These are phyloP conservation scores for Trichoderma simmonsii DNA, from an alignment of 2,329 filamentous ascomycete genomes.

Conservation along the genomic window DNA sequence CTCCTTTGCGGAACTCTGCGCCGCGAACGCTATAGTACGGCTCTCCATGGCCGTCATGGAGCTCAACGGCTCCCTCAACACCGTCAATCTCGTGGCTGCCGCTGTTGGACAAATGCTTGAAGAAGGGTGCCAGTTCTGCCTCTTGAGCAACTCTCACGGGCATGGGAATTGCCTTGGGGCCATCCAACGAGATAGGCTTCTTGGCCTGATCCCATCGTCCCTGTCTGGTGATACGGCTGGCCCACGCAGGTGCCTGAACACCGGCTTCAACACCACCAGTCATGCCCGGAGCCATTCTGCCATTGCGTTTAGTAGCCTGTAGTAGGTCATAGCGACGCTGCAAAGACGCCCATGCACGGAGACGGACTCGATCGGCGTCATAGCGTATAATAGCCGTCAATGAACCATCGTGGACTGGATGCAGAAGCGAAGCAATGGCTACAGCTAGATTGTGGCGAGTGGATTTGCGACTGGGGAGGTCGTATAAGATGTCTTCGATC, in stretches of 20 bases:
- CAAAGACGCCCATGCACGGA: slow-evolving; percentile 36
- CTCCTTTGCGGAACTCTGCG: slow-evolving; percentile 37
- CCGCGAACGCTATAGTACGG: slow-evolving; percentile 36
- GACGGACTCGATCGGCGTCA: slow-evolving; percentile 35
- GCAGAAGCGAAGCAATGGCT: slow-evolving; percentile 33
- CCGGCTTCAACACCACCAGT: slow-evolving; percentile 32
- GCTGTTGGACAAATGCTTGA: slow-evolving; percentile 31
- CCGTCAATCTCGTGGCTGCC: slow-evolving; percentile 30
- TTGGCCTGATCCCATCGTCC: slow-evolving; percentile 34
- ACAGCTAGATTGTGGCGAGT: slow-evolving; percentile 30
- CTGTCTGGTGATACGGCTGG: slow-evolving; percentile 33
- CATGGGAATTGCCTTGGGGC: slow-evolving; percentile 34
- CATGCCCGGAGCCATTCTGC: slow-evolving; percentile 28
- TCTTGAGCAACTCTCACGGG: slow-evolving; percentile 32
- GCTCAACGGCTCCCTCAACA: slow-evolving; percentile 27
- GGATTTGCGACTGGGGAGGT: slow-evolving; percentile 37
- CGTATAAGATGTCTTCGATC: slow-evolving; percentile 31
- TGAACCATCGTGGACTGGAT: slow-evolving; percentile 35
- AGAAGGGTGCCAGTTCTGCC: slow-evolving; percentile 34
- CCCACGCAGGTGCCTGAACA: slow-evolving; percentile 34
- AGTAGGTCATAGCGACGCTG: slow-evolving; percentile 37
- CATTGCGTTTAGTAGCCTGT: slow-evolving; percentile 32
- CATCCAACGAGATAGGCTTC: slow-evolving; percentile 32
- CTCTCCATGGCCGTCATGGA: slow-evolving; percentile 37
- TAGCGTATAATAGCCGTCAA: slow-evolving; percentile 38